Base-by-base conservation (phyloP, 2,329 filamentous ascomycete species). In the Neophaeococcomyces mojaviensis region DNA sequence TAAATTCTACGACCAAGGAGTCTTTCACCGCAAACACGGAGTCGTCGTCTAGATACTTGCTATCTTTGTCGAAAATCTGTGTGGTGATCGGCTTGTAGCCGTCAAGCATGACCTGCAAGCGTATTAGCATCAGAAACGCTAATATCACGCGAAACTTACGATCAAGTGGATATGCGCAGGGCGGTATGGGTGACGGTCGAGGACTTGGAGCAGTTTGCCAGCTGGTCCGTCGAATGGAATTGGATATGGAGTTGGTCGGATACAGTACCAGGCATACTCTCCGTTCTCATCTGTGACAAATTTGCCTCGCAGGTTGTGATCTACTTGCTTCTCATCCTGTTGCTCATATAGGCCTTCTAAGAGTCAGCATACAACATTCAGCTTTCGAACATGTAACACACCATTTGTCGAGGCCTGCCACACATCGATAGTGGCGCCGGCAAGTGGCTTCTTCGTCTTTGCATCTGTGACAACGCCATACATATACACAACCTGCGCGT, bases 351-450 rank as follows among this genome's bases (percentile, higher is more conserved):
- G 47, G 7, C 78, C 71, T 54, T 44, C n/a, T 15, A 15, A 9
- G 9, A 35, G 10, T 30, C 10, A 20, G 30, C 12, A 26, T 18
- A 26, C 13, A 44, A 47, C 19, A 43, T 48, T 72, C 20, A 15
- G 5, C 15, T 20, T 5, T 8, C 5, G 9, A 8, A 26, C n/a
- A 6, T 26, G 6, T 19, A 10, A 72, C 46, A 69, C 49, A 10
- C 76, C 76, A 58, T 90, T 89, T 26, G 86, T 84, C 0, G 79
- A 84, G 0, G 84, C 84, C 59, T 89, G 81, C 86, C 86, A 92
- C 43, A 89, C 74, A 59, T 90, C 86, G 30, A 92, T 73, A 18
- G 78, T 72, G 1, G 84, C 84, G 49, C 73, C 72, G 15, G 74
- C 70, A 36, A 90, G 70, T 0, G 83, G 82, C 63, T 78, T 68